Evolutionary conservation across 1,284 basidiomycete species (phyloP), one percentile per base, ranked within the genome.

Genomic region (Vanrija pseudolonga): DNA sequence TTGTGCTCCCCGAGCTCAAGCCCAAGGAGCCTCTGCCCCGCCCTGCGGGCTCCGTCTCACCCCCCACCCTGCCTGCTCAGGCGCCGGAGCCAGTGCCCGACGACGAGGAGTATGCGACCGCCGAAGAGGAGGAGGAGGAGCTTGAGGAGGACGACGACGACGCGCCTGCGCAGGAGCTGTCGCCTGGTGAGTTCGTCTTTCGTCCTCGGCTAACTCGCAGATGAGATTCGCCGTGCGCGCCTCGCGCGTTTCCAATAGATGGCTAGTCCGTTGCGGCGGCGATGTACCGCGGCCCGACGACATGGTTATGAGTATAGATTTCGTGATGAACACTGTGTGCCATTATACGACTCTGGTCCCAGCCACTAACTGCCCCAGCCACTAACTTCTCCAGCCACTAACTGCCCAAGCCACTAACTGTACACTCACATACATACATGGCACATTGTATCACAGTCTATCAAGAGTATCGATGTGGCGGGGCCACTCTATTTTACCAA

Each of bases 201-300:
- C 63, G 66, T 7, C 54, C 45, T 11, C 12, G 17, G 48, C 77
- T 85, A 18, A 84, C 78, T 65, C 86, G 41, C 54, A 72, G 91
- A 92, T 53, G 89, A 94, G 73, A 83, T 95, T 62, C 81, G 91
- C 44, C 78, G 81, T 70, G 78, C 84, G 64, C 80, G 91, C 48
- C 74, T 94, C 62, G 91, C 88, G 12, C 82, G 83, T 62, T 94
- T 94, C 54, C 66, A 69, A 19, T 60, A 36, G 18, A 12, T 9
- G 12, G 32, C 2, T 3, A 6, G 26, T 26, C 7, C 6, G 26
- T 3, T 11, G 32, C n/a, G n/a, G n/a, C n/a, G n/a, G n/a, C 32
- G 1, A 15, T 14, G 2, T 11, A 2, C 32, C 5, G 12, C 9
- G 32, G 2, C 32, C 11, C 11, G 26, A 26, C 14, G 32, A 14